Percentiles rank a stretch among this genome's conserved stretches.
Evolutionary conservation across 495 filamentous ascomycete genomes (phyloP).

Genomic region (Lepraria neglecta): DNA sequence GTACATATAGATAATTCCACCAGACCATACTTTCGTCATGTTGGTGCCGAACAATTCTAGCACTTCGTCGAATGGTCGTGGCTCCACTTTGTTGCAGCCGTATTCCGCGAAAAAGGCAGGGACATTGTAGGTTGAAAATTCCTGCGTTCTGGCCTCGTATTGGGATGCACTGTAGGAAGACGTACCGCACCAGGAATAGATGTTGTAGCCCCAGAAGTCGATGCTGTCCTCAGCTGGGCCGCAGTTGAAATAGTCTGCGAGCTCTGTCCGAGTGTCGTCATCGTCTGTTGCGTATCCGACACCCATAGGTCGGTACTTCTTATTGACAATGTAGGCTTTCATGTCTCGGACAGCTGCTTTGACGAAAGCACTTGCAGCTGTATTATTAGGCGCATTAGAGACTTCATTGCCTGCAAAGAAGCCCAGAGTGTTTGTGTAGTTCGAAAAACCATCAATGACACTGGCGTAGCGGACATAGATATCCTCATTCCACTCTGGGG

Average conservation of each 20-base stretch:
- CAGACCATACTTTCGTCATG: constrained; percentile 83
- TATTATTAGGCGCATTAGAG: constrained; percentile 76
- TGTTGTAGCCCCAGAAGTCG: constrained; percentile 98
- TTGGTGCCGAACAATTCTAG: constrained; percentile 66
- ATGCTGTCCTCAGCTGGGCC: constrained; percentile 57
- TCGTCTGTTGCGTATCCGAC: constrained; percentile 96
- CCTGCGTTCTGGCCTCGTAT: constrained; percentile 69
- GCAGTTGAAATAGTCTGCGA: constrained; percentile 93
- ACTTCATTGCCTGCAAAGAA: constrained; percentile 99
- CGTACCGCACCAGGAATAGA: constrained; percentile 95
- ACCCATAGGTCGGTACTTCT: constrained; percentile 72
- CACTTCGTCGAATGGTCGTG: constrained; percentile 84
- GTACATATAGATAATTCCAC: constrained; percentile 97
- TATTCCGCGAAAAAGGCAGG: constrained; percentile 98
- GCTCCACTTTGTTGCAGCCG: constrained; percentile 76
- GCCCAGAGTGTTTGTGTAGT: constrained; percentile 82
- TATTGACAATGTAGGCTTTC: constrained; percentile 81
- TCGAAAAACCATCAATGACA: constrained; percentile 71
- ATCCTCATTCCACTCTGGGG: constrained; percentile 66
- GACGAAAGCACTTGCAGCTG: constrained; percentile 79
- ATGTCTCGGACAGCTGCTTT: constrained; percentile 94
- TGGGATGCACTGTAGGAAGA: constrained; percentile 66
- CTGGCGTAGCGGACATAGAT: constrained; percentile 73
- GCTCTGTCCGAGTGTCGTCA: constrained; percentile 68
- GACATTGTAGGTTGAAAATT: constrained; percentile 81